phyloP scores from a whole-genome alignment of 164 flowering plant species.

The Platanus orientalis region DNA sequence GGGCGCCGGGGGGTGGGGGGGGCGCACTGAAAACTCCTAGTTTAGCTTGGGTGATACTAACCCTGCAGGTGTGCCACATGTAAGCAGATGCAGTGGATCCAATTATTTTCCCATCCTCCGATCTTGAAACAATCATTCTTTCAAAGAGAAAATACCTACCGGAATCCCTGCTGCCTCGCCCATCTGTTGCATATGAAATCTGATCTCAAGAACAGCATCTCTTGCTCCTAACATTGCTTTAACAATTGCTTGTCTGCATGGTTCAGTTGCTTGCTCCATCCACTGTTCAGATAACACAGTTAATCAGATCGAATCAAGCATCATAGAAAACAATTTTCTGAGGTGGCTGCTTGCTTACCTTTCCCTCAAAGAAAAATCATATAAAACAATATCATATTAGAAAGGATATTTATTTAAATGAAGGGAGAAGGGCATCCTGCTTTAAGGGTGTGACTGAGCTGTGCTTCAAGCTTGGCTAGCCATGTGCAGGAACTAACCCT shows the following conservation, averaged over 20 bases:
- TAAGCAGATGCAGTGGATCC: neutral
- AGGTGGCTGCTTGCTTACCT: too few species aligned
- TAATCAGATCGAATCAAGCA: conserved; percentile 1
- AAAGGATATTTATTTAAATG: neutral
- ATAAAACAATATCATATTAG: neutral
- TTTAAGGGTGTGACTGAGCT: too few species aligned
- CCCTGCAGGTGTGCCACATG: neutral
- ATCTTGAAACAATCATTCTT: neutral
- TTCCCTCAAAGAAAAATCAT: too few species aligned
- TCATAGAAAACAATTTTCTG: neutral
- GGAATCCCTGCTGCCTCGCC: conserved; percentile 93
- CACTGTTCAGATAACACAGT: conserved; percentile 47
- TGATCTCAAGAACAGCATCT: conserved; percentile 70
- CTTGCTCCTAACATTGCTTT: conserved; percentile 74
- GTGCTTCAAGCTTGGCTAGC: neutral
- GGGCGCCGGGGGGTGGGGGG: too few species aligned
- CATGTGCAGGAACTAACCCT: neutral
- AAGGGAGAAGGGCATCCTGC: too few species aligned
- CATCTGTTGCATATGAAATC: conserved; percentile 78
- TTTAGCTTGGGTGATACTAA: too few species aligned
- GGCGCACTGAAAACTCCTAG: too few species aligned
- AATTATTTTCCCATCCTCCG: neutral
- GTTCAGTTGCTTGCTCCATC: conserved; percentile 54
- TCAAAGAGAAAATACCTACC: conserved; percentile 40
- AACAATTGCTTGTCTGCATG: conserved; percentile 46